A percentile compares a stretch with the other conserved stretches of the same genome.
phyloP scores from a whole-genome alignment of 306 rosid genomes.

The Calophaca sinica region DNA sequence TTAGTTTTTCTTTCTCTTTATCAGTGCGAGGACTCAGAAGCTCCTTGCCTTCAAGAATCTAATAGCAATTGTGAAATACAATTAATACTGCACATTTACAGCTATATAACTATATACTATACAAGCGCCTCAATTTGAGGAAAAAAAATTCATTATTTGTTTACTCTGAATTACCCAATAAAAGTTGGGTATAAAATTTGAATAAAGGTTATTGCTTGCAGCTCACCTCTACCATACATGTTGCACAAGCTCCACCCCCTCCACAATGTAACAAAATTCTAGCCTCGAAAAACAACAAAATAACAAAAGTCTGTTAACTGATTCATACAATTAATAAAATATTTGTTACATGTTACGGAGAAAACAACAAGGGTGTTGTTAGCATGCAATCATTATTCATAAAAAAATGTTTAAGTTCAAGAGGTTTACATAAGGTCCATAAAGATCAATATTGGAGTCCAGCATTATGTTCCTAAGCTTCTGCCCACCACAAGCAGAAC shows the following conservation, averaged over 20 bases:
- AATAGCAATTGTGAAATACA: conserved; percentile 28
- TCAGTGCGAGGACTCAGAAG: conserved; percentile 80
- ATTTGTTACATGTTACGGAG: not conserved
- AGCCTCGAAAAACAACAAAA: conserved; percentile 59
- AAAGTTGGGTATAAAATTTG: no score
- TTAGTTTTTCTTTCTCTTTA: conserved; percentile 77
- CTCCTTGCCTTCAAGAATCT: conserved; percentile 84
- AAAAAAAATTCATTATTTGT: no score
- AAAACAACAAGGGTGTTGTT: not conserved
- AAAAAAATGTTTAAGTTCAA: not conserved
- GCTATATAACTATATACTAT: no score
- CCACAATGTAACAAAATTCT: conserved; percentile 78
- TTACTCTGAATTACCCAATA: not conserved
- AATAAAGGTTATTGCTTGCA: no score
- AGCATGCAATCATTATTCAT: conserved; percentile 6
- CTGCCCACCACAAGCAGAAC: conserved; percentile 80
- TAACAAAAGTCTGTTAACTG: not conserved
- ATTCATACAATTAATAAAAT: not conserved
- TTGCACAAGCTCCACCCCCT: conserved; percentile 89
- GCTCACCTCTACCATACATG: conserved; percentile 94
- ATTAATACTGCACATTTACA: not conserved
- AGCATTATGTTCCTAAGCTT: conserved; percentile 83
- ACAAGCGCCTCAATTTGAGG: no score
- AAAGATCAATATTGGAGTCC: conserved; percentile 77
- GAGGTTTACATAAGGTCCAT: conserved; percentile 81